Evolutionary conservation across 106 monocot genomes (phyloP), one percentile per base, ranked within the genome.

Genomic region (Platanthera zijinensis): DNA sequence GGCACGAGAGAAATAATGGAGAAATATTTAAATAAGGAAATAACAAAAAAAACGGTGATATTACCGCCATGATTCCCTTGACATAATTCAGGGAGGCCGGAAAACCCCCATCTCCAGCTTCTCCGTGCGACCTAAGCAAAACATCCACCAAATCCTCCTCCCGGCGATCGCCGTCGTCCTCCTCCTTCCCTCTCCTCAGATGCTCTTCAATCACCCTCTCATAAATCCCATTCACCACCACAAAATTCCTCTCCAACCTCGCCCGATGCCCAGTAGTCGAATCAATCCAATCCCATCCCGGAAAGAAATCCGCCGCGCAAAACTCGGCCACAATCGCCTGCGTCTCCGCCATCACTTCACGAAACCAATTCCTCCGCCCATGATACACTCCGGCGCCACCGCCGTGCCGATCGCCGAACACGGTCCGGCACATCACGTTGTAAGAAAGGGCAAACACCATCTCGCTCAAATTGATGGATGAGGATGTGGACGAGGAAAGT

Each of bases 391-490:
- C 74, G 1, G 17, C 52, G 3, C 46, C 46, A 9, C 78, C 78
- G 8, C 78, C 57, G 12, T 72, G 21, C 28, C 49, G 48, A 10
- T 72, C 57, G 15, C 84, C 78, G 46, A 87, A 84, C 49, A 50
- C 48, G 1, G 11, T 21, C 1, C 81, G 39, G 21, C 81, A 76
- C 1, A 72, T 64, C 7, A 81, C 57, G 32, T 72, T 78, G 66
- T 76, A 78, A 0, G 59, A n/a, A n/a, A 81, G 51, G 39, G 62
- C 64, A 10, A 76, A 50, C 11, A 53, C 21, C 81, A 73, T 73
- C 81, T 87, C 81, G 39, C 75, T 81, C 72, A 87, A 25, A 47
- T 87, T 78, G 3, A 78, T 32, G 6, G 63, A 21, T 47, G 32
- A 46, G 7, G 69, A 10, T 15, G 18, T 5, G 46, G 72, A 48